Evolutionary conservation across 1,284 basidiomycete species (phyloP).

Genomic region (Ceratobasidium sp.): DNA sequence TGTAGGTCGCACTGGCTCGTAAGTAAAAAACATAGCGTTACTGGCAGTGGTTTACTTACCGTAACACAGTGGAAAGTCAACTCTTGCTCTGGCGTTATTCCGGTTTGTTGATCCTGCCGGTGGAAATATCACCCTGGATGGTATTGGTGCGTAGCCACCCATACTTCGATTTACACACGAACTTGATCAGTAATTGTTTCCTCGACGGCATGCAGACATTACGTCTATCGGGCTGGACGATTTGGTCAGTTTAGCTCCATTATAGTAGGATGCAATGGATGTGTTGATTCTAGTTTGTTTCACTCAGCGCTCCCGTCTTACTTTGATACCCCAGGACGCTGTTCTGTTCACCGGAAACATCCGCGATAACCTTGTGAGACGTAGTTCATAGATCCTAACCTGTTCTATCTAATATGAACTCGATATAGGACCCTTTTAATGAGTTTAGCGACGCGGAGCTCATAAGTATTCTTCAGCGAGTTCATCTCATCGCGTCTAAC

Average conservation of each 20-base stretch:
- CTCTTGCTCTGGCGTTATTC: slow-evolving; percentile 86
- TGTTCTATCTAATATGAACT: no score
- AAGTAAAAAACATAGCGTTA: slow-evolving; percentile 47
- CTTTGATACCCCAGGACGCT: slow-evolving; percentile 1
- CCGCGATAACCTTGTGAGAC: slow-evolving; percentile 25
- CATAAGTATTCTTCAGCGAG: slow-evolving; percentile 70
- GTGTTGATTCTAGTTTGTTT: not conserved
- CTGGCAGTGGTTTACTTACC: slow-evolving; percentile 46
- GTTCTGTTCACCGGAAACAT: slow-evolving; percentile 35
- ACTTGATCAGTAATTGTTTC: no score
- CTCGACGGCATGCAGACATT: slow-evolving; percentile 64
- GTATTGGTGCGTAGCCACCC: slow-evolving; percentile 67
- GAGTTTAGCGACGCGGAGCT: slow-evolving; percentile 85
- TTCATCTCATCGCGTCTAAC: slow-evolving; percentile 59
- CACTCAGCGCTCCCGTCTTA: slow-evolving; percentile 30
- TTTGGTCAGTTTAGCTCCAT: slow-evolving; percentile 87
- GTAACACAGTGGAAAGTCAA: slow-evolving; percentile 74
- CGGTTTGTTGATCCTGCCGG: slow-evolving; percentile 88
- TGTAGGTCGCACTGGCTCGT: slow-evolving; percentile 77
- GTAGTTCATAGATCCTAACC: no score
- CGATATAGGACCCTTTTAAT: slow-evolving; percentile 80
- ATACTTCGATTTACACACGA: not conserved
- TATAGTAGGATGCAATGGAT: slow-evolving; percentile 57
- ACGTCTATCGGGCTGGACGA: slow-evolving; percentile 87
- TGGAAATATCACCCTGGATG: slow-evolving; percentile 87